Conservation (phyloP, 1,139 yeast species). For the Candida tetrigidarum region DNA sequence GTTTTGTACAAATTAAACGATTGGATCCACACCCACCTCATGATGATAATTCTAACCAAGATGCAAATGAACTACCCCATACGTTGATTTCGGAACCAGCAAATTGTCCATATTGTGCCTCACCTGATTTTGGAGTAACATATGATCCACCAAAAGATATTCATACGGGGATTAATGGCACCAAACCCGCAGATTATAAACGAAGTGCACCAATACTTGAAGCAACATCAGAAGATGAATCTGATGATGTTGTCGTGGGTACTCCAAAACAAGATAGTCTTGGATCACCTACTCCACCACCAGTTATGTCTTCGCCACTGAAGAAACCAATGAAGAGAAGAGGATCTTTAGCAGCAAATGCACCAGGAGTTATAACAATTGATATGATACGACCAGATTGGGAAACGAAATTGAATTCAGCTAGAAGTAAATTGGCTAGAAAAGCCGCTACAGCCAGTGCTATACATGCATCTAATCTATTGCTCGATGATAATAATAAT, state of each 20-base stretch:
- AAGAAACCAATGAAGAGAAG: conserved; percentile 24
- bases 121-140: conserved; percentile 82
- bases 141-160: conserved; percentile 66
- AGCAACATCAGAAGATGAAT: conserved; percentile 13
- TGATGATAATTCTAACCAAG: conserved; percentile 47
- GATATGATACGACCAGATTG: conserved; percentile 92
- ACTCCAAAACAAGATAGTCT: conserved; percentile 14
- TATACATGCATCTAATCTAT: conserved; percentile 79
- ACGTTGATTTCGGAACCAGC: conserved; percentile 85
- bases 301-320: conserved; percentile 4
- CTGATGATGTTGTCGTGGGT: conserved; percentile 4
- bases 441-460: conserved; percentile 95
- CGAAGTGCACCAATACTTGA: conserved; percentile 9
- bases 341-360: conserved; percentile 59
- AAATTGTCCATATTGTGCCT: conserved; percentile 92
- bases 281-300: conserved; percentile 12
- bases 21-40: conserved; percentile 96
- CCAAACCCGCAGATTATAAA: conserved; percentile 40
- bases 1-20: conserved; percentile 94
- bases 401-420: conserved; percentile 73
- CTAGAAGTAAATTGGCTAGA: conserved; percentile 78
- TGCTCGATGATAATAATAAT: conserved; percentile 34
- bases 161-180: conserved; percentile 58
- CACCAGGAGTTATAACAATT: conserved; percentile 71
- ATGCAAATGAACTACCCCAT: conserved; percentile 48